A percentile compares a stretch with the other conserved stretches of the same genome.
Evolutionary conservation across 495 filamentous ascomycete genomes (phyloP).

Genomic region (Aspergillus saccharolyticus): DNA sequence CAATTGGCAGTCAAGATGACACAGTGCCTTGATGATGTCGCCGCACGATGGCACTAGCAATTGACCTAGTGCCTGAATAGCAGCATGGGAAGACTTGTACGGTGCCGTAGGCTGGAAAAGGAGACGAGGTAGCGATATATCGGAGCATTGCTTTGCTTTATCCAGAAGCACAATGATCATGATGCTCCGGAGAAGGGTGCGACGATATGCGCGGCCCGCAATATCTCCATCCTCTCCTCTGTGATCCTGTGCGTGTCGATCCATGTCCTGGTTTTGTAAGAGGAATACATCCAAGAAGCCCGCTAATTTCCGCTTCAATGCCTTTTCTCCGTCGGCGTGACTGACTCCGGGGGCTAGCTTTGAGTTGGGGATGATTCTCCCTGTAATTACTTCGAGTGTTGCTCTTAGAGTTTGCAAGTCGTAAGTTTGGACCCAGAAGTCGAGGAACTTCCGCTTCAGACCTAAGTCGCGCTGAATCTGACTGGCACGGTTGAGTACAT

Average conservation of each 20-base stretch:
- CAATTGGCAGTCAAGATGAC: constrained; percentile 54
- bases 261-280: constrained; percentile 54
- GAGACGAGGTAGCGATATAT: constrained; percentile 28
- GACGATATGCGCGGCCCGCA: constrained; percentile 45
- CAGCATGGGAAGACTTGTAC: constrained; percentile 51
- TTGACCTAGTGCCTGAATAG: constrained; percentile 48
- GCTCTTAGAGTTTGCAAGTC: constrained; percentile 44
- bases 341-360: constrained; percentile 4
- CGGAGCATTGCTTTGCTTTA: constrained; percentile 30
- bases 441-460: constrained; percentile 50
- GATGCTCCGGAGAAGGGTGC: constrained; percentile 54
- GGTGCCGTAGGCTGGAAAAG: constrained; percentile 46
- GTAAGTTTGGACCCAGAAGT: constrained; percentile 56
- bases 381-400: constrained; percentile 57
- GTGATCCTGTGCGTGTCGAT: constrained; percentile 4
- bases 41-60: constrained; percentile 57
- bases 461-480: constrained; percentile 57
- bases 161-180: constrained; percentile 60
- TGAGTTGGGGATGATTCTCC: constrained; percentile 41
- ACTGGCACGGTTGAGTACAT: constrained; percentile 38
- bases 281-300: constrained; percentile 54
- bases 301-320: constrained; percentile 42
- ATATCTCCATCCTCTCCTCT: constrained; percentile 34
- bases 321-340: constrained; percentile 11
- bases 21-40: constrained; percentile 49